Percentiles rank a stretch among this genome's conserved stretches.
Conservation (phyloP, 179 eudicot genomes). For the Silene vulgaris region DNA sequence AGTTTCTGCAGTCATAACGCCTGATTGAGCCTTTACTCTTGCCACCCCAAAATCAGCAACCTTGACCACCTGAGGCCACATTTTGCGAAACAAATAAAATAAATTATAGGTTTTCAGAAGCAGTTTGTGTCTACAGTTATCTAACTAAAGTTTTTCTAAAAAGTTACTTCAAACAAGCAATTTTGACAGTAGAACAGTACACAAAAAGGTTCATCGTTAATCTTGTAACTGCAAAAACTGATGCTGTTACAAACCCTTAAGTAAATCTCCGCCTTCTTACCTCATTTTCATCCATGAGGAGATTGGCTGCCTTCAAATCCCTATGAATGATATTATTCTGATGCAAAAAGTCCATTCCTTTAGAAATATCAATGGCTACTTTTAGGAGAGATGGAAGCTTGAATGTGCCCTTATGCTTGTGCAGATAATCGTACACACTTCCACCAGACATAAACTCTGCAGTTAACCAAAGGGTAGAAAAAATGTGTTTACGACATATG, state of each 20-base stretch:
- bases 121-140: background rate
- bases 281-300: slow-evolving; percentile 94
- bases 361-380: slow-evolving; percentile 85
- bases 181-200: background rate
- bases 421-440: slow-evolving; percentile 89
- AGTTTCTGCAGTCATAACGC: slow-evolving; percentile 89
- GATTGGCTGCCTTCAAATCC: slow-evolving; percentile 96
- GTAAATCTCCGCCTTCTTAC: slow-evolving; percentile 36
- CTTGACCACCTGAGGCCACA: slow-evolving; percentile 58
- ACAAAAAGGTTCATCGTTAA: background rate
- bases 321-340: slow-evolving; percentile 93
- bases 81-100: background rate
- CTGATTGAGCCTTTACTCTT: slow-evolving; percentile 67
- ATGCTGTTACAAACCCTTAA: slow-evolving; percentile 5
- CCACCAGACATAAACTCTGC: slow-evolving; percentile 92
- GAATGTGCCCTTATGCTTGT: slow-evolving; percentile 85
- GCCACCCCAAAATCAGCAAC: slow-evolving; percentile 91
- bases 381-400: slow-evolving; percentile 77
- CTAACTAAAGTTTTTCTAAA: background rate
- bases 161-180: background rate
- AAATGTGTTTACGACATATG: background rate
- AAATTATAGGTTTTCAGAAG: background rate
- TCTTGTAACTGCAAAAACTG: background rate
- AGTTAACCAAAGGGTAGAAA: slow-evolving; percentile 14
- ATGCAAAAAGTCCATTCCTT: slow-evolving; percentile 96